Percentiles rank a stretch among this genome's conserved stretches.
These are phyloP conservation scores for Ustanciosporium gigantosporum DNA, from an alignment of 1,284 basidiomycete genomes.

Conservation along the genomic window DNA sequence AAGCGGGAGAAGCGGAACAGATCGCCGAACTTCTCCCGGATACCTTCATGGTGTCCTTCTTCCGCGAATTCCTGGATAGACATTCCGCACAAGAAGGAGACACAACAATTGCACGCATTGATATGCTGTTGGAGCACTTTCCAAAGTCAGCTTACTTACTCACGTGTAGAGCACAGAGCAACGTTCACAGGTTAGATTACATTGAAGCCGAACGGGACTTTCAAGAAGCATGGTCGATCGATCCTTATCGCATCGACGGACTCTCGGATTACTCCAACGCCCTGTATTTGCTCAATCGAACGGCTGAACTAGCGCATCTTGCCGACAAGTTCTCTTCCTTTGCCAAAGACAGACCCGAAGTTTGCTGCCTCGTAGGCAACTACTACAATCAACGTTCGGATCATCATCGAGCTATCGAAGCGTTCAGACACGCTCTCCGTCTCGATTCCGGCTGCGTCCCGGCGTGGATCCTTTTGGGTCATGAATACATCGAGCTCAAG, in stretches of 20 bases:
- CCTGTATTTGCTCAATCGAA: conserved; percentile 89
- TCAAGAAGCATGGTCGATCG: conserved; percentile 64
- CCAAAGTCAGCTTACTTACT: conserved; percentile 83
- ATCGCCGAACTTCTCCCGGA: conserved; percentile 70
- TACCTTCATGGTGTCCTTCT: conserved; percentile 76
- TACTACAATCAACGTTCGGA: conserved; percentile 91
- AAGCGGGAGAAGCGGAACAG: conserved; percentile 31
- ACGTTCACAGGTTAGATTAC: conserved; percentile 38
- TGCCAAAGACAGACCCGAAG: conserved; percentile 63
- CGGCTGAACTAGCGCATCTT: conserved; percentile 82
- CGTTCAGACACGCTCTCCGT: conserved; percentile 89
- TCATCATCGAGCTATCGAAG: conserved; percentile 92
- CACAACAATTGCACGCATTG: conserved; percentile 44
- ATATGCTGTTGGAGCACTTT: conserved; percentile 74
- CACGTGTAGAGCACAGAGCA: conserved; percentile 58
- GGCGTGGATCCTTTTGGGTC: conserved; percentile 99
- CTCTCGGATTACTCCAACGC: conserved; percentile 97
- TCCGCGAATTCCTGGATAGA: conserved; percentile 84
- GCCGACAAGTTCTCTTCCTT: conserved; percentile 68
- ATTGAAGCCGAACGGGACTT: conserved; percentile 54
- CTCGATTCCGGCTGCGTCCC: conserved; percentile 91
- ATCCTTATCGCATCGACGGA: conserved; percentile 90
- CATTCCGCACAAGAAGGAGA: conserved; percentile 68
- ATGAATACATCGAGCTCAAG: conserved; percentile 98
- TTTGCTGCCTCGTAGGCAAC: conserved; percentile 94